phyloP scores from a whole-genome alignment of 2,329 filamentous ascomycete genomes.

The Cadophora sp. region DNA sequence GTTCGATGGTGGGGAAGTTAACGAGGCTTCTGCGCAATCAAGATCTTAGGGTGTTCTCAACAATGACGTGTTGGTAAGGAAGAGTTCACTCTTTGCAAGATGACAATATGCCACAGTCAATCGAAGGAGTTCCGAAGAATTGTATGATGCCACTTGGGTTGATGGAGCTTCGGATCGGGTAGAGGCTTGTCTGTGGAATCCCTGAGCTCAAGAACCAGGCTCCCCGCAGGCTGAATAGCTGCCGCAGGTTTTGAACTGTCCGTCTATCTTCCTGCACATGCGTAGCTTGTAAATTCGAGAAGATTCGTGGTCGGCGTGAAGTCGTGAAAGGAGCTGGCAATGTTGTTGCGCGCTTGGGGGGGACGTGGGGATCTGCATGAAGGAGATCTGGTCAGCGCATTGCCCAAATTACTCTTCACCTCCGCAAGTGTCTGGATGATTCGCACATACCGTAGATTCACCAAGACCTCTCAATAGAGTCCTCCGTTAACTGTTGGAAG shows the following conservation, averaged over 20 bases:
- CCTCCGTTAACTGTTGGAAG: background rate
- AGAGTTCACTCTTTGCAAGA: background rate
- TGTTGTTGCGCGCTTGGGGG: slow-evolving; percentile 23
- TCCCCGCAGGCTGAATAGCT: slow-evolving; percentile 2
- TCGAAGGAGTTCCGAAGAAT: background rate
- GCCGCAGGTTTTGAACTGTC: slow-evolving; percentile 1
- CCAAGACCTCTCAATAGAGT: background rate
- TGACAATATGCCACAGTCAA: background rate
- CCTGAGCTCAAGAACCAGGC: slow-evolving; percentile 19
- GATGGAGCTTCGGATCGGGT: slow-evolving; percentile 17
- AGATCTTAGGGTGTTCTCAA: background rate
- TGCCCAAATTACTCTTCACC: slow-evolving; percentile 2
- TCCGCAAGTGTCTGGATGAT: slow-evolving; percentile 2
- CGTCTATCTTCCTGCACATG: slow-evolving; percentile 3
- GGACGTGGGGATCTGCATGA: slow-evolving; percentile 28
- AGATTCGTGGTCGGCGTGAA: background rate
- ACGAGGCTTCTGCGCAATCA: slow-evolving; percentile 1
- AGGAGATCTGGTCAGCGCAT: slow-evolving; percentile 23
- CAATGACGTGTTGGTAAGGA: background rate
- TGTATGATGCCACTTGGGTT: slow-evolving; percentile 10
- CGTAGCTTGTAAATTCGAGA: background rate
- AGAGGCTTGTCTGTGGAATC: slow-evolving; percentile 8
- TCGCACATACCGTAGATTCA: slow-evolving; percentile 2
- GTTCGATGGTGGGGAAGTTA: background rate
- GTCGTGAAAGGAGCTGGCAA: slow-evolving; percentile 2